Percentiles rank a stretch among this genome's conserved stretches.
phyloP scores from a whole-genome alignment of 805 yeast species.

The Kregervanrija delftensis region DNA sequence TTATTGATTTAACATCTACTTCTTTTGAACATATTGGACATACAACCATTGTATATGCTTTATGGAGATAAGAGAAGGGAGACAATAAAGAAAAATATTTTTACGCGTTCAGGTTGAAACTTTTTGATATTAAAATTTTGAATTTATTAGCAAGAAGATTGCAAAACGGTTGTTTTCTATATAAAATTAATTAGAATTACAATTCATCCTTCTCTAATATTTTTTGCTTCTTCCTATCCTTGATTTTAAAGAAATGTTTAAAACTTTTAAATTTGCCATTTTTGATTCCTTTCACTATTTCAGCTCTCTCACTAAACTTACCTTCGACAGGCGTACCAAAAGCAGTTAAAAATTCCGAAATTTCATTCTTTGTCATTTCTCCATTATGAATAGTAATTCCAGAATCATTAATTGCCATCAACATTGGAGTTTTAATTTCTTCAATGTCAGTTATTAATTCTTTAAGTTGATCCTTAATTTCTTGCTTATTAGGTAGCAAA shows the following conservation, averaged over 20 bases:
- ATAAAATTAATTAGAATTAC: background rate
- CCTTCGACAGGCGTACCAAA: constrained; percentile 31
- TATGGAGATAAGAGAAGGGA: background rate
- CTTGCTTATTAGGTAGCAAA: constrained; percentile 25
- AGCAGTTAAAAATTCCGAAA: constrained; percentile 26
- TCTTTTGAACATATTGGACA: constrained; percentile 30
- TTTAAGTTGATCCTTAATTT: constrained; percentile 13
- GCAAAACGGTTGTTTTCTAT: background rate
- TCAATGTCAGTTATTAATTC: constrained; percentile 9
- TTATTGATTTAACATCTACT: constrained; percentile 24
- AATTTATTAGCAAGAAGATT: background rate
- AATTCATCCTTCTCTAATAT: constrained; percentile 14
- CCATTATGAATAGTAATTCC: constrained; percentile 20
- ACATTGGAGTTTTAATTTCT: constrained; percentile 16
- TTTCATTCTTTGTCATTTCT: constrained; percentile 21
- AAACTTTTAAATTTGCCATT: constrained; percentile 18
- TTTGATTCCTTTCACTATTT: constrained; percentile 16
- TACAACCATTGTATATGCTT: constrained; percentile 19
- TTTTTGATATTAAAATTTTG: no score
- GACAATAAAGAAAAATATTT: background rate
- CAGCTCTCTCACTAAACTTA: constrained; percentile 21
- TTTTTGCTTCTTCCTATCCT: constrained; percentile 17
- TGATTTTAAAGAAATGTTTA: constrained; percentile 15
- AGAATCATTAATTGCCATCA: constrained; percentile 19
- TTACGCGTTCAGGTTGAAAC: background rate